Percentiles rank a stretch among this genome's conserved stretches.
Evolutionary conservation across 2,329 filamentous ascomycete species (phyloP).

Genomic region (Chaetomium olivaceum): DNA sequence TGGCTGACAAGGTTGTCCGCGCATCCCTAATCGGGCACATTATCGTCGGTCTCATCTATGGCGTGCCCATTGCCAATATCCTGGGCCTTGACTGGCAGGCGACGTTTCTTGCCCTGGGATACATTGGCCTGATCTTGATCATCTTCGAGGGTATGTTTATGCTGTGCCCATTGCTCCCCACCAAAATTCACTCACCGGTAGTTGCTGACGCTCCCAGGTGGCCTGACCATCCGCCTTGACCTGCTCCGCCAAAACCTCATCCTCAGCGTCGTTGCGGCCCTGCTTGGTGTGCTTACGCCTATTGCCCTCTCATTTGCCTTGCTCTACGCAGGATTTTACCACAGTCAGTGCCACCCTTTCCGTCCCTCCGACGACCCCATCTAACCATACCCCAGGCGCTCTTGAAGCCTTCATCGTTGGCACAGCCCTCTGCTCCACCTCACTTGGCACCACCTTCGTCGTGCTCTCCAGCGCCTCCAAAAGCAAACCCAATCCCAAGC

Average conservation of each 20-base stretch:
- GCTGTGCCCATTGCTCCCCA: neutral
- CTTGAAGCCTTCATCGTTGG: constrained; percentile 70
- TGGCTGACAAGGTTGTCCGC: constrained; percentile 43
- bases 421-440: constrained; percentile 72
- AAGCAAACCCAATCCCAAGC: constrained; percentile 34
- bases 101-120: constrained; percentile 49
- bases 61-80: constrained; percentile 47
- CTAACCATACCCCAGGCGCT: constrained; percentile 15
- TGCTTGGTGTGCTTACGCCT: constrained; percentile 48
- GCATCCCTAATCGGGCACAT: constrained; percentile 51
- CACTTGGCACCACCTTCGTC: constrained; percentile 69
- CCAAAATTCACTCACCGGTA: too few species aligned
- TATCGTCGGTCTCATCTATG: constrained; percentile 49
- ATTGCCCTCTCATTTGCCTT: constrained; percentile 48
- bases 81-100: constrained; percentile 46
- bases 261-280: constrained; percentile 44
- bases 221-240: constrained; percentile 48
- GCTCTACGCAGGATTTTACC: constrained; percentile 46
- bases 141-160: constrained; percentile 46
- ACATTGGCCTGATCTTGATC: constrained; percentile 51
- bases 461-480: constrained; percentile 41
- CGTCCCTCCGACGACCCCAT: constrained; percentile 52
- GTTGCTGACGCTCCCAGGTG: constrained; percentile 33
- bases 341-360: constrained; percentile 38
- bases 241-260: constrained; percentile 48